Percentiles rank a stretch among this genome's conserved stretches.
These are phyloP conservation scores for Petasospora fabianii DNA, from an alignment of 1,139 yeast genomes.

Conservation along the genomic window DNA sequence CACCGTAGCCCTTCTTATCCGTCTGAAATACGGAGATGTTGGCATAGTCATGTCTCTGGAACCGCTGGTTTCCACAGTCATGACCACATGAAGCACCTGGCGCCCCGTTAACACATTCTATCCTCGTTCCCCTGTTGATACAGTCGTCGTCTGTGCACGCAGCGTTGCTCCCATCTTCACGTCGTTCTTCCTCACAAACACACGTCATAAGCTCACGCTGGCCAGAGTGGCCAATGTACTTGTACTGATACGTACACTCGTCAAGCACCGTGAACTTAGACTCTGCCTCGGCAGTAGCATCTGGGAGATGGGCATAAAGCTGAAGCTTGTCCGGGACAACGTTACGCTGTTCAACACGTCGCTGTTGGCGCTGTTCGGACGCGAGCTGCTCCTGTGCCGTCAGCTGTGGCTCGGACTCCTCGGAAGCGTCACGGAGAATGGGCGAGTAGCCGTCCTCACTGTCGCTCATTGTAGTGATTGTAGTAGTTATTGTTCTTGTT, in stretches of 20 bases:
- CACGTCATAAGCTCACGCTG: constrained; percentile 78
- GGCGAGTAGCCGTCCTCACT: background rate
- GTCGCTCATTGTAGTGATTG: background rate
- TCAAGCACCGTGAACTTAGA: constrained; percentile 51
- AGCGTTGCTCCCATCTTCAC: constrained; percentile 39
- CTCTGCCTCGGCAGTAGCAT: constrained; percentile 71
- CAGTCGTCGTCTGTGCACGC: constrained; percentile 91
- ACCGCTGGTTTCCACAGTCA: constrained; percentile 81
- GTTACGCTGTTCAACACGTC: constrained; percentile 19
- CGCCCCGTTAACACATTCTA: constrained; percentile 73
- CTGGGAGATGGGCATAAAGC: constrained; percentile 46
- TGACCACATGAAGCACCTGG: constrained; percentile 65
- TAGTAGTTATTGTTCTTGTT: background rate
- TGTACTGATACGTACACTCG: constrained; percentile 59
- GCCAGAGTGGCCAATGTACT: constrained; percentile 61
- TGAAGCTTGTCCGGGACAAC: constrained; percentile 22
- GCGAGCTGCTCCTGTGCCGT: constrained; percentile 20
- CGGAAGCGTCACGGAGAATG: constrained; percentile 2
- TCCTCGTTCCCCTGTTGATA: constrained; percentile 85
- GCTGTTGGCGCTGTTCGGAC: constrained; percentile 17
- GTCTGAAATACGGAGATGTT: constrained; percentile 74
- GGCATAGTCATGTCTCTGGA: constrained; percentile 73
- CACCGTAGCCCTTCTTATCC: constrained; percentile 84
- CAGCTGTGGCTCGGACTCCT: constrained; percentile 15
- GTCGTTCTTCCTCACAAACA: constrained; percentile 60